Evolutionary conservation across 129 eudicot species (phyloP).

Genomic region (Pulicaria dysenterica): DNA sequence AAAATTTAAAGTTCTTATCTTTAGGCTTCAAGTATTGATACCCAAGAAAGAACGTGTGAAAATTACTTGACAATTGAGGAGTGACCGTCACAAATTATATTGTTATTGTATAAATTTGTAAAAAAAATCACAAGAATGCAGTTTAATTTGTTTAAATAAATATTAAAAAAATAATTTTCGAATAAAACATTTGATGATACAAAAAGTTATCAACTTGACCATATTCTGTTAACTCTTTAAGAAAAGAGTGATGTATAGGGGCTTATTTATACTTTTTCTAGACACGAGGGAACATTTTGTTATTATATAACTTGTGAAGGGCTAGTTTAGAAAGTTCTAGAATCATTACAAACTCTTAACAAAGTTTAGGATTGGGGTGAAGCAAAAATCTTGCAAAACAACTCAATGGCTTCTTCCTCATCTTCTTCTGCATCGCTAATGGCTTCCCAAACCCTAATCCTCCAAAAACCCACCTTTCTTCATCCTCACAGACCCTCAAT

Average conservation of each 20-base stretch:
- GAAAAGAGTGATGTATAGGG: background rate
- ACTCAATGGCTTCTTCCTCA: conserved; percentile 28
- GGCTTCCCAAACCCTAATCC: conserved; percentile 61
- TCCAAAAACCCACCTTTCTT: conserved; percentile 34
- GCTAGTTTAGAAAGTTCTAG: conserved; percentile 21
- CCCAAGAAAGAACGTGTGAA: too few species aligned
- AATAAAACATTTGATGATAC: too few species aligned
- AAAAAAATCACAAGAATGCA: too few species aligned
- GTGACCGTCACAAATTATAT: too few species aligned
- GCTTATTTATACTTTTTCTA: background rate
- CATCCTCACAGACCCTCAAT: conserved; percentile 31
- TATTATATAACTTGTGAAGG: conserved; percentile 7
- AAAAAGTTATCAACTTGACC: too few species aligned
- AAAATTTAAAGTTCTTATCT: too few species aligned
- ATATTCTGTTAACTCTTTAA: too few species aligned
- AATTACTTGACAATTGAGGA: too few species aligned
- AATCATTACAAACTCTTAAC: conserved; percentile 25
- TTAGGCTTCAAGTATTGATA: too few species aligned
- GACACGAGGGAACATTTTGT: background rate
- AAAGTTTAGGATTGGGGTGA: conserved; percentile 9
- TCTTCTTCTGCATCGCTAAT: conserved; percentile 42
- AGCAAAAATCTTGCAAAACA: background rate
- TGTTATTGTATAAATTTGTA: too few species aligned
- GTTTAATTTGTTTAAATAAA: too few species aligned
- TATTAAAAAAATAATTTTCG: too few species aligned